Evolutionary conservation across 352 stramenopile species (phyloP).

Genomic region (Detonula confervacea): DNA sequence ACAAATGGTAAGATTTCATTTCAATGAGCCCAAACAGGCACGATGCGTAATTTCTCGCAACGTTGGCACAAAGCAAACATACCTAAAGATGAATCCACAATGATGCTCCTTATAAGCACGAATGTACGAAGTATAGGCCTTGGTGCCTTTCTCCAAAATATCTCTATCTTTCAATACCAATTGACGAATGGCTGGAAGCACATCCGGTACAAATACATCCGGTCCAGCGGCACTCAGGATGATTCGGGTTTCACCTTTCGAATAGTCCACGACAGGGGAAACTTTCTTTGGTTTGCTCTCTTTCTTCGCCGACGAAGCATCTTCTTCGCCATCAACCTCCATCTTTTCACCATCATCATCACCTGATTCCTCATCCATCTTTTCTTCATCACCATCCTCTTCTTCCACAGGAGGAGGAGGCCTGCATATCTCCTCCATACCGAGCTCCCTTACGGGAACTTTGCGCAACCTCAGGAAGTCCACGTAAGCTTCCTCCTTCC

Average conservation of each 20-base stretch:
- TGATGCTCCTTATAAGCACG: slow-evolving; percentile 99
- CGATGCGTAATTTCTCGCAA: neutral
- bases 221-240: slow-evolving; percentile 42
- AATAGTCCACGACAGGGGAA: too few species aligned
- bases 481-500: slow-evolving; percentile 96
- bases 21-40: neutral
- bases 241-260: slow-evolving; percentile 38
- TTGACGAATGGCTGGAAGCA: slow-evolving; percentile 90
- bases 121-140: slow-evolving; percentile 98
- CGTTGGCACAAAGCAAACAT: slow-evolving; percentile 32
- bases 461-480: slow-evolving; percentile 94
- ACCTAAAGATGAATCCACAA: slow-evolving; percentile 97
- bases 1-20: slow-evolving; percentile 12
- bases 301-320: neutral
- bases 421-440: slow-evolving; percentile 60
- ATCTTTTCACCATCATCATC: slow-evolving; percentile 56
- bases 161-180: slow-evolving; percentile 93
- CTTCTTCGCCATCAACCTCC: slow-evolving; percentile 21
- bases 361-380: slow-evolving; percentile 77
- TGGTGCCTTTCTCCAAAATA: slow-evolving; percentile 97
- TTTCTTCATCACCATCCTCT: slow-evolving; percentile 11
- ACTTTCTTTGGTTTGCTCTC: neutral
- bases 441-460: slow-evolving; percentile 89
- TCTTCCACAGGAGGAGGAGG: slow-evolving; percentile 42
- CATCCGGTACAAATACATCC: slow-evolving; percentile 56